Evolutionary conservation across 1,139 yeast genomes (phyloP).

Genomic region (Diutina ranongensis): DNA sequence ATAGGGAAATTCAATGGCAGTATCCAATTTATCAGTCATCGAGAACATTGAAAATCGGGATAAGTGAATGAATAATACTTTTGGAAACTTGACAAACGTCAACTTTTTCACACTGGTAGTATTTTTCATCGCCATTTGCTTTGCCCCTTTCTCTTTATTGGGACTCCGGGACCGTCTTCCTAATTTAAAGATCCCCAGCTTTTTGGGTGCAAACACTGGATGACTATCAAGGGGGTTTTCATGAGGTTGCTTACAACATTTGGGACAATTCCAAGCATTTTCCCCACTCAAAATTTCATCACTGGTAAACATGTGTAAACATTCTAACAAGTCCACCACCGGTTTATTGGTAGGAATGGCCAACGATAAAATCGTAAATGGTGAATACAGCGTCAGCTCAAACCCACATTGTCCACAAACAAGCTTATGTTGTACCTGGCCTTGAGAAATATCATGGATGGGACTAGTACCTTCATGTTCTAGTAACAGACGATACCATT

Average conservation of each 20-base stretch:
- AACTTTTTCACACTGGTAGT: conserved; percentile 39
- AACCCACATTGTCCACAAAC: conserved; percentile 54
- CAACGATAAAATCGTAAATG: conserved; percentile 52
- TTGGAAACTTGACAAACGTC: conserved; percentile 54
- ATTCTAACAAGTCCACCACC: conserved; percentile 39
- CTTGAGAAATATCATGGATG: conserved; percentile 50
- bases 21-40: conserved; percentile 43
- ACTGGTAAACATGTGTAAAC: conserved; percentile 53
- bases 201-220: conserved; percentile 18
- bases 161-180: conserved; percentile 28
- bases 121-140: conserved; percentile 7
- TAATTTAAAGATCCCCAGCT: conserved; percentile 21
- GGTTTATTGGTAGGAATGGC: conserved; percentile 41
- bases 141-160: conserved; percentile 5
- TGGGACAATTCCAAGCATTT: conserved; percentile 73
- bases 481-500: conserved; percentile 45
- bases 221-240: conserved; percentile 12
- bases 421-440: conserved; percentile 55
- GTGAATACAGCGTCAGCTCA: conserved; percentile 45
- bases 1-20: conserved; percentile 42
- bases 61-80: conserved; percentile 51
- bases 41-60: conserved; percentile 47
- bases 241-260: conserved; percentile 31
- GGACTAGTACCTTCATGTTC: conserved; percentile 55
- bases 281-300: conserved; percentile 63